These are phyloP conservation scores for Populus ilicifolia DNA, from an alignment of 345 rosid species.

Conservation along the genomic window DNA sequence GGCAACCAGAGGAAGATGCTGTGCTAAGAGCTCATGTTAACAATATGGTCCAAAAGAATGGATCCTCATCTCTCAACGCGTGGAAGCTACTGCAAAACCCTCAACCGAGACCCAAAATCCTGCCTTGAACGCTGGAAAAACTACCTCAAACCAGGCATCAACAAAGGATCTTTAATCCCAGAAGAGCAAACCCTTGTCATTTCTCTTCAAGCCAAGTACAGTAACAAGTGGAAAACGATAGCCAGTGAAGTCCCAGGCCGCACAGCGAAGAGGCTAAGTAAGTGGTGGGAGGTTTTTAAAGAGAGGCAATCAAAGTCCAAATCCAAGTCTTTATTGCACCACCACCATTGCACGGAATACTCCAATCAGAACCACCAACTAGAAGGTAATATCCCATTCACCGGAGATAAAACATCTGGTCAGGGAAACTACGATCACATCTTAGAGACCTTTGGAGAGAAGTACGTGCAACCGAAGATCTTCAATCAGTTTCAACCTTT, in stretches of 20 bases:
- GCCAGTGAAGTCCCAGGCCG: constrained; percentile 97
- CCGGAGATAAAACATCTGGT: constrained; percentile 70
- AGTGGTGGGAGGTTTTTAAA: constrained; percentile 99
- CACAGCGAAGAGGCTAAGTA: constrained; percentile 86
- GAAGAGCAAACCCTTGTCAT: constrained; percentile 93
- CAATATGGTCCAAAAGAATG: constrained; percentile 97
- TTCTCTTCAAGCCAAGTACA: constrained; percentile 85
- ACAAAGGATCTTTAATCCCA: constrained; percentile 88
- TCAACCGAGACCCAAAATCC: constrained; percentile 89
- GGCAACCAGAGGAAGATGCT: constrained; percentile 98
- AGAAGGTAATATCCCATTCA: background rate
- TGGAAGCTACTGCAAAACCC: constrained; percentile 49
- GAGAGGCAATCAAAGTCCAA: constrained; percentile 53
- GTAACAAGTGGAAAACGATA: constrained; percentile 99
- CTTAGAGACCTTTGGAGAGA: constrained; percentile 90
- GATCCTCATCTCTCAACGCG: constrained; percentile 89
- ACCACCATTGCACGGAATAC: background rate
- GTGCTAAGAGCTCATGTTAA: constrained; percentile 76
- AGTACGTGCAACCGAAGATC: constrained; percentile 46
- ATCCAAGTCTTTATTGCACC: background rate
- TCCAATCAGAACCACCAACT: background rate
- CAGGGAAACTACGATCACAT: constrained; percentile 88
- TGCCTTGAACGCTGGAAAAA: constrained; percentile 97
- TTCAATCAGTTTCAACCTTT: constrained; percentile 11
- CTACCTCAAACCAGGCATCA: constrained; percentile 95